A percentile compares a stretch with the other conserved stretches of the same genome.
Conservation (phyloP, 106 monocot species). For the Apostasia shenzhenica region DNA sequence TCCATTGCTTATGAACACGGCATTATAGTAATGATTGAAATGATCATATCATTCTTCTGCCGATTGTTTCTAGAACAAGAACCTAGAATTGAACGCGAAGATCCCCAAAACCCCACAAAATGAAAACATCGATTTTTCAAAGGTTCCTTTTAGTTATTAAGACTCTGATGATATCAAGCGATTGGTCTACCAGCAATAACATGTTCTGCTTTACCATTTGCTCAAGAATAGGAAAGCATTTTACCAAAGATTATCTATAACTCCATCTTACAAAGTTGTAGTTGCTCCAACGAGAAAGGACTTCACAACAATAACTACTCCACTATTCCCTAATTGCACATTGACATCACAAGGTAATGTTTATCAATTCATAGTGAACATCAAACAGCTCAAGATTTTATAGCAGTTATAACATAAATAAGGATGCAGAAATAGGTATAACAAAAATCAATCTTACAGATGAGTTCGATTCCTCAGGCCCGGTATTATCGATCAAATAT, state of each 20-base stretch:
- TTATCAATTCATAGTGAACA: too few species aligned
- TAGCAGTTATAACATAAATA: too few species aligned
- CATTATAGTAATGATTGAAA: too few species aligned
- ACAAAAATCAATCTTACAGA: constrained; percentile 41
- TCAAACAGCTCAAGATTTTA: too few species aligned
- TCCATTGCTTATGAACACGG: too few species aligned
- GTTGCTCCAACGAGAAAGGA: constrained; percentile 96
- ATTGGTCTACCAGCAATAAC: constrained; percentile 62
- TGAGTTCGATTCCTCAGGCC: constrained; percentile 70
- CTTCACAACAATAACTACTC: constrained; percentile 89
- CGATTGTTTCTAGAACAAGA: too few species aligned
- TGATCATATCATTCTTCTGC: too few species aligned
- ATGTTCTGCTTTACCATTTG: constrained; percentile 81
- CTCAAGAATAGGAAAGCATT: constrained; percentile 85
- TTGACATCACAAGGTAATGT: constrained; percentile 1
- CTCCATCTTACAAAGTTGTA: constrained; percentile 95
- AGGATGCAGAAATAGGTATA: too few species aligned
- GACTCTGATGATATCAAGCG: background rate
- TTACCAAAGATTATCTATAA: constrained; percentile 95
- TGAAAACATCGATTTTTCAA: too few species aligned
- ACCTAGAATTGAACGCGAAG: too few species aligned
- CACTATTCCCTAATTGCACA: constrained; percentile 53
- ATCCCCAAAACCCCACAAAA: too few species aligned
- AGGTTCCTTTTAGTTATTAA: too few species aligned
- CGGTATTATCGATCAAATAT: constrained; percentile 80